phyloP scores from a whole-genome alignment of 192 early-diverging fungal species.

The Umbelopsis sp. region DNA sequence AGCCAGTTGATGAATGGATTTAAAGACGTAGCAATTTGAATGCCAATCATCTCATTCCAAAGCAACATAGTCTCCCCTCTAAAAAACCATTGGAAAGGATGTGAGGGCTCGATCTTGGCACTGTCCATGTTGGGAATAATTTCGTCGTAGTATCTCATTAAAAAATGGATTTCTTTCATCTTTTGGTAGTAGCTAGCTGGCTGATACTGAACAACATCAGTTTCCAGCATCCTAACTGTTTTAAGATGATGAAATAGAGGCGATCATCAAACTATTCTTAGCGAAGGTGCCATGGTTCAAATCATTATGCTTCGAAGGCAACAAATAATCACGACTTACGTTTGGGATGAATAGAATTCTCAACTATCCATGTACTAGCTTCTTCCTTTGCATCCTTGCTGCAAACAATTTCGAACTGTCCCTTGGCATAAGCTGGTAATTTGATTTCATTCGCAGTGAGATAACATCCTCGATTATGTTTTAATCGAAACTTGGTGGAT shows the following conservation, averaged over 20 bases:
- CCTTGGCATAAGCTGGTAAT: constrained; percentile 85
- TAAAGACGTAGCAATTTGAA: not conserved
- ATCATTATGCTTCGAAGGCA: too few species aligned
- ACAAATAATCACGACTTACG: not conserved
- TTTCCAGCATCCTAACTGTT: constrained; percentile 10
- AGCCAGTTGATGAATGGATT: not conserved
- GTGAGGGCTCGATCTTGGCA: not conserved
- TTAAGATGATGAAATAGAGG: not conserved
- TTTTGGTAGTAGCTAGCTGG: constrained; percentile 1
- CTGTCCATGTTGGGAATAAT: not conserved
- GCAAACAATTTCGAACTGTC: constrained; percentile 92
- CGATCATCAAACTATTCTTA: too few species aligned
- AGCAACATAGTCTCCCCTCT: not conserved
- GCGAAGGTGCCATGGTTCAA: too few species aligned
- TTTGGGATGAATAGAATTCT: constrained; percentile 8
- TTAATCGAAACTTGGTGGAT: constrained; percentile 69
- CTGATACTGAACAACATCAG: not conserved
- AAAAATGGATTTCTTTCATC: constrained; percentile 22
- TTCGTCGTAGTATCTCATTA: constrained; percentile 30
- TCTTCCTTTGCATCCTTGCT: constrained; percentile 31
- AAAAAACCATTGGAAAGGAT: not conserved
- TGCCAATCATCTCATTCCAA: not conserved
- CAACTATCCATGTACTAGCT: constrained; percentile 10
- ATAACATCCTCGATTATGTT: constrained; percentile 80
- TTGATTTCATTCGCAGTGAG: constrained; percentile 77